phyloP scores from a whole-genome alignment of 768 basidiomycete genomes.

The Crepidotus variabilis region DNA sequence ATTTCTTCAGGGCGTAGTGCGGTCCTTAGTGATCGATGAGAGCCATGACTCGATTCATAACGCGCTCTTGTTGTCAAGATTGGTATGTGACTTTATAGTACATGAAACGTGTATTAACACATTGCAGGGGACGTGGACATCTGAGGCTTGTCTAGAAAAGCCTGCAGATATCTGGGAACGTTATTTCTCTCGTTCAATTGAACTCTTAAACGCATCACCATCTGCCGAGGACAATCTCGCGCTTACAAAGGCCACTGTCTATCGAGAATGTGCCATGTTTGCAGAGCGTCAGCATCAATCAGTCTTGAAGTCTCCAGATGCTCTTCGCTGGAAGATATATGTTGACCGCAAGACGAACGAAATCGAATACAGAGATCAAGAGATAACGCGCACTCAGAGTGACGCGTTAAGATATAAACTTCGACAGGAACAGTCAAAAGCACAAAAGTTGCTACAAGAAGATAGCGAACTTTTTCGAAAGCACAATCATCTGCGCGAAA shows the following conservation, averaged over 20 bases:
- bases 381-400: constrained; percentile 20
- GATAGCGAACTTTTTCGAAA: constrained; percentile 49
- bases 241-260: constrained; percentile 53
- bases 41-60: constrained; percentile 19
- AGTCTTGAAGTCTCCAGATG: constrained; percentile 66
- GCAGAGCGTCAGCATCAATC: constrained; percentile 84
- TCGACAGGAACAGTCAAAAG: constrained; percentile 24
- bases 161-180: constrained; percentile 63
- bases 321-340: constrained; percentile 65
- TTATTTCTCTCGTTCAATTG: constrained; percentile 68
- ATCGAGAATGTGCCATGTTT: constrained; percentile 82
- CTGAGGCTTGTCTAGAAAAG: constrained; percentile 80
- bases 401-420: constrained; percentile 10
- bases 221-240: constrained; percentile 3
- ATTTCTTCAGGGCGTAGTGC: constrained; percentile 45
- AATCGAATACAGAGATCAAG: constrained; percentile 47
- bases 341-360: constrained; percentile 70
- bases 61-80: constrained; percentile 49
- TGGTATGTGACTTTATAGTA: constrained; percentile 43
- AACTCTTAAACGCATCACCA: constrained; percentile 20
- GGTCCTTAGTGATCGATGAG: constrained; percentile 7
- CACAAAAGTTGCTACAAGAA: constrained; percentile 32
- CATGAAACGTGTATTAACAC: not conserved
- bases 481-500: constrained; percentile 50
- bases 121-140: constrained; percentile 83